Base-by-base conservation (phyloP, 129 eudicot species). In the Helianthus tuberosus region DNA sequence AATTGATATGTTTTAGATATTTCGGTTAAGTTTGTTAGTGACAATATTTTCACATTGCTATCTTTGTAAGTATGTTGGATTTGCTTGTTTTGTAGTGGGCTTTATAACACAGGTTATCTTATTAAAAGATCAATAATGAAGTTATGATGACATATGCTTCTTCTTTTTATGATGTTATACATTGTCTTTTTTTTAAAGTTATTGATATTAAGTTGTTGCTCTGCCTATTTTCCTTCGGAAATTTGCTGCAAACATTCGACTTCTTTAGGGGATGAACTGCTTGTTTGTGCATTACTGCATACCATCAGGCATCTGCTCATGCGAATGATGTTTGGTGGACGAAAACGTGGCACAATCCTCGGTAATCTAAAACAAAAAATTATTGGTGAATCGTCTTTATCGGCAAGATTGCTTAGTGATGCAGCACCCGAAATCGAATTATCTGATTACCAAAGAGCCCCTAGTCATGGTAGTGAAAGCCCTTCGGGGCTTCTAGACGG, bases 401-500 rank as follows among this genome's bases (percentile, higher is more conserved):
- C 79, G 12, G 66, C 83, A 36, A 65, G 82, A 57, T 77, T 80
- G 43, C 77, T 88, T 23, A 25, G 76, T 66, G 91, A 81, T 69
- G 78, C 71, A n/a, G 84, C 77, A 64, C 93, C 83, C n/a, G 99
- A 85, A 87, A 94, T 94, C 12, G 96, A 94, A 67, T 71, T 94
- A 66, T 94, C 97, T 0, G 96, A 83, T 72, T 94, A 94, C 71
- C 89, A 84, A 13, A 76, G 86, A 73, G 88, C 90, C 36, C 97
- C 97, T 14, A 91, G 96, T 83, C 74, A 83, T 5, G 96, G 89
- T 11, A 90, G 96, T 62, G 99, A 94, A 77, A 91, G 97, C 77
- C 99, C 99, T 3, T 90, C 99, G 0, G 94, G 89, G 53, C 89
- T 90, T 71, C 91, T 94, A 64, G 80, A 94, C 63, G 97, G 84